phyloP scores from a whole-genome alignment of 2,329 filamentous ascomycete genomes.

The Pochonia chlamydosporia region DNA sequence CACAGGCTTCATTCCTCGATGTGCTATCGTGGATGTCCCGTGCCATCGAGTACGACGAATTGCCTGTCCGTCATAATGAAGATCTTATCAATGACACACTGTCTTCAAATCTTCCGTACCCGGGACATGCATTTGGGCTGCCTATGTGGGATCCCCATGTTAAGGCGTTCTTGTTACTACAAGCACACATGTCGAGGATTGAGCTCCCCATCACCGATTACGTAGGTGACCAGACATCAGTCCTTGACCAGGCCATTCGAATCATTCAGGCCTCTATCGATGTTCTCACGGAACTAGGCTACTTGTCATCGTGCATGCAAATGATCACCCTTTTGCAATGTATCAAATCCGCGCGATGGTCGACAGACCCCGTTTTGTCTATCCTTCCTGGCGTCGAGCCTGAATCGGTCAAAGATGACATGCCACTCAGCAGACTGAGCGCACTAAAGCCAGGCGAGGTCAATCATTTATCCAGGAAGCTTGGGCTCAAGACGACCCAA shows the following conservation, averaged over 20 bases:
- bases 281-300: conserved; percentile 83
- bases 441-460: conserved; percentile 27
- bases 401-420: conserved; percentile 34
- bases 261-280: conserved; percentile 95
- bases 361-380: conserved; percentile 69
- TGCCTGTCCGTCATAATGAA: conserved; percentile 96
- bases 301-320: conserved; percentile 67
- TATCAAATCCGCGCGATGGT: conserved; percentile 91
- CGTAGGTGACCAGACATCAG: conserved; percentile 83
- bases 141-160: conserved; percentile 99
- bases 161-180: conserved; percentile 88
- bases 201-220: conserved; percentile 94
- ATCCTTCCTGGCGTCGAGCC: conserved; percentile 69
- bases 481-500: conserved; percentile 41
- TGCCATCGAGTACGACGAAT: conserved; percentile 93
- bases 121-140: conserved; percentile 56
- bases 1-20: conserved; percentile 71
- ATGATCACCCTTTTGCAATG: conserved; percentile 86
- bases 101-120: conserved; percentile 69
- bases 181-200: conserved; percentile 91
- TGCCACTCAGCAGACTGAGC: conserved; percentile 37
- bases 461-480: conserved; percentile 40
- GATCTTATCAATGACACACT: conserved; percentile 94
- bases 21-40: conserved; percentile 87
- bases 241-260: conserved; percentile 93